phyloP scores from a whole-genome alignment of 768 basidiomycete species.

The Collybia sp. region DNA sequence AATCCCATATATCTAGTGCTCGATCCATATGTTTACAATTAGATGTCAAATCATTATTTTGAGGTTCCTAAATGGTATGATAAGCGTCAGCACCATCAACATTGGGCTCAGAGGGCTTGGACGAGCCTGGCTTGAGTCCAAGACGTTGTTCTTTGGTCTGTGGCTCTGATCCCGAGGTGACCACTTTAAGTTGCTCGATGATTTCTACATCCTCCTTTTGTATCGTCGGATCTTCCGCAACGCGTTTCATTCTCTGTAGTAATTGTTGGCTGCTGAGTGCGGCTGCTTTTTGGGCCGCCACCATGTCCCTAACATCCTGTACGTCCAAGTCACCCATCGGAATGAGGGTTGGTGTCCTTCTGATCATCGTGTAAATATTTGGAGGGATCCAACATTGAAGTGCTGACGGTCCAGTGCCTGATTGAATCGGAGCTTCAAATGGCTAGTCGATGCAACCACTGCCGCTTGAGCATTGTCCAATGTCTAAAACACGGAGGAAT shows the following conservation, averaged over 20 bases:
- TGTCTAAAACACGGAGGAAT: too few species aligned
- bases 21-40: background rate
- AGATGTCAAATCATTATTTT: background rate
- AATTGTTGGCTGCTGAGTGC: slow-evolving; percentile 33
- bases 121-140: slow-evolving; percentile 17
- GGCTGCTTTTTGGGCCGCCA: slow-evolving; percentile 43
- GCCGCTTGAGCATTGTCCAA: too few species aligned
- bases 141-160: slow-evolving; percentile 21
- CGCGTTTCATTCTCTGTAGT: slow-evolving; percentile 38
- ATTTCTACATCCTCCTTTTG: slow-evolving; percentile 24
- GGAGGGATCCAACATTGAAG: too few species aligned
- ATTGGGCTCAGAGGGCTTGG: slow-evolving; percentile 5
- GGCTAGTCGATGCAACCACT: too few species aligned
- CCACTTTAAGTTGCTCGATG: slow-evolving; percentile 24
- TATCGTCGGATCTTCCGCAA: slow-evolving; percentile 35
- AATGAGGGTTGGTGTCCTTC: slow-evolving; percentile 72
- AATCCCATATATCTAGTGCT: too few species aligned
- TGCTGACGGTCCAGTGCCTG: too few species aligned
- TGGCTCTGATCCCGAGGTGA: slow-evolving; percentile 11
- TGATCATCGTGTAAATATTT: slow-evolving; percentile 47
- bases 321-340: slow-evolving; percentile 74
- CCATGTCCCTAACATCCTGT: slow-evolving; percentile 68
- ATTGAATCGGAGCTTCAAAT: too few species aligned
- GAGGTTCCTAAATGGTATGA: background rate
- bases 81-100: background rate